Percentiles rank a stretch among this genome's conserved stretches.
Evolutionary conservation across 2,329 filamentous ascomycete species (phyloP).

Genomic region (Cercospora berteroae): DNA sequence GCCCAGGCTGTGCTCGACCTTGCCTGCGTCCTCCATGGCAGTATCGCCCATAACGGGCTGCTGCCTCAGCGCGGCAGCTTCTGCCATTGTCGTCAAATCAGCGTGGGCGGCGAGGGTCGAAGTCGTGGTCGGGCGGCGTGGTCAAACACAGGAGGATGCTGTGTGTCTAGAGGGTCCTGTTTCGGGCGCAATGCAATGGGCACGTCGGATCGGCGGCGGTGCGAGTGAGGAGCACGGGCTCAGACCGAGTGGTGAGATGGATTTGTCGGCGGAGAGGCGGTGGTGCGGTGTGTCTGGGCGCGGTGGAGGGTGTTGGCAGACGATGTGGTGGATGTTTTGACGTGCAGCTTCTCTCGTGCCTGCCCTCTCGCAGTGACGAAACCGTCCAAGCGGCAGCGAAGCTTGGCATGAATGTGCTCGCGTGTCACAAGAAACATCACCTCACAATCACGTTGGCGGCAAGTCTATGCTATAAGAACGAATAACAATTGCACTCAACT

Average conservation of each 20-base stretch:
- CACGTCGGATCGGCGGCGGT: neutral
- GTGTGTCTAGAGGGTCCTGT: neutral
- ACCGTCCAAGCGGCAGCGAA: neutral
- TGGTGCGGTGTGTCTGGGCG: neutral
- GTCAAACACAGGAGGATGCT: conserved; percentile 8
- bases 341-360: conserved; percentile 10
- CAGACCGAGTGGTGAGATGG: neutral
- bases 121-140: conserved; percentile 6
- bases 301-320: neutral
- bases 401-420: conserved; percentile 4
- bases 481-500: neutral
- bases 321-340: conserved; percentile 5
- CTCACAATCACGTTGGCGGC: neutral
- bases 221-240: neutral
- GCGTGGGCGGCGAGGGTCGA: conserved; percentile 11
- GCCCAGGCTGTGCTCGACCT: conserved; percentile 71
- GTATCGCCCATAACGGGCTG: conserved; percentile 62
- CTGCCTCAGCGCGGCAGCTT: conserved; percentile 37
- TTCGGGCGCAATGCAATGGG: conserved; percentile 4
- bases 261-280: neutral
- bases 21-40: conserved; percentile 97
- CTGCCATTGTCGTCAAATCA: conserved; percentile 23
- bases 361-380: neutral
- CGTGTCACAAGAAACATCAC: neutral
- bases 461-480: neutral